Evolutionary conservation across 306 rosid species (phyloP), one percentile per base, ranked within the genome.

Genomic region (Cucurbita ficifolia): DNA sequence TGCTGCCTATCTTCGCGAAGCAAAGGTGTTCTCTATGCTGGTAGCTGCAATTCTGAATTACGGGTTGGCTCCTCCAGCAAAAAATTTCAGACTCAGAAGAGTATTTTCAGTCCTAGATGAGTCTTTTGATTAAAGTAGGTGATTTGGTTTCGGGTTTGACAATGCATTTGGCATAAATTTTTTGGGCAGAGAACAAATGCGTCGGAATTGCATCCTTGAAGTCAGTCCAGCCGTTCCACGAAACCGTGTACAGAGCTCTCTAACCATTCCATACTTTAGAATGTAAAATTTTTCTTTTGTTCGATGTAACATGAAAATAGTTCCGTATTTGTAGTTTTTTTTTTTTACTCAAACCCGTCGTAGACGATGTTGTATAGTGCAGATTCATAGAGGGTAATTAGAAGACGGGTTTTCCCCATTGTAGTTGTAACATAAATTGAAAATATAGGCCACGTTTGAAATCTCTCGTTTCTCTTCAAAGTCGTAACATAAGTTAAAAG

Each of bases 201-300:
- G 24, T 75, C 67, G 80, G 83, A 81, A 84, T 79, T 79, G 82
- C 75, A 53, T 56, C 39, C 63, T 21, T 80, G 81, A 69, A 48
- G 57, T 60, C 43, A 18, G 49, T 70, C 74, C 59, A 70, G 74
- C 83, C 39, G 58, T 73, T 79, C 81, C 81, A 55, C 17, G 72
- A 81, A 86, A 67, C 79, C 83, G 58, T 92, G 98, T 90, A 92
- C 88, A 92, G 75, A 87, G 76, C 83, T 77, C 89, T 89, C 86
- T 65, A 79, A 88, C 87, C 78, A 82, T 53, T 73, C 76, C 80
- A 64, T 74, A 75, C 82, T 9, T 51, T 86, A 90, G 93, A 81
- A 81, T 77, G 76, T 80, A 68, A 85, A 48, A 12, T 49, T 17
- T 17, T 70, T 50, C 16, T 85, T 89, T 89, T 84, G 88, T 86